A percentile compares a stretch with the other conserved stretches of the same genome.
phyloP scores from a whole-genome alignment of 441 rosid species.

The Adansonia madagascariensis region DNA sequence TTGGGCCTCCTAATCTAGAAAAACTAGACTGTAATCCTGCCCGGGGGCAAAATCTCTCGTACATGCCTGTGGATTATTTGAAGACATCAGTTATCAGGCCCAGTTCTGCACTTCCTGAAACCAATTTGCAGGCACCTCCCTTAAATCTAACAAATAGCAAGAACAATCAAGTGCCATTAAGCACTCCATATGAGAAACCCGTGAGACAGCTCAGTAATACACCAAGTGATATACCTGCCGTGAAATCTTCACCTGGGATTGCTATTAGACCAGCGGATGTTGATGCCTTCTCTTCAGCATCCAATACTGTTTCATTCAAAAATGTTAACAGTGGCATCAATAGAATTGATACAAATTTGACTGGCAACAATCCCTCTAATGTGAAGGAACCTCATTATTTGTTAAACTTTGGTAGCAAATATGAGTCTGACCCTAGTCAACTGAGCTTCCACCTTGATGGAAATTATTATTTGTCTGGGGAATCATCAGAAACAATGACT shows the following conservation, averaged over 20 bases:
- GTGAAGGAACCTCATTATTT: slow-evolving; percentile 42
- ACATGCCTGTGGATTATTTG: slow-evolving; percentile 39
- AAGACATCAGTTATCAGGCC: slow-evolving; percentile 40
- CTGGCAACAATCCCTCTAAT: slow-evolving; percentile 26
- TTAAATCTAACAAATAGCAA: slow-evolving; percentile 34
- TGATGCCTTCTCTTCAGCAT: slow-evolving; percentile 25
- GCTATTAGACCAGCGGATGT: slow-evolving; percentile 34
- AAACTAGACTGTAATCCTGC: slow-evolving; percentile 34
- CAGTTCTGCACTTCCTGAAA: slow-evolving; percentile 41
- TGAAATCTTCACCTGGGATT: slow-evolving; percentile 39
- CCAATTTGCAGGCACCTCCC: slow-evolving; percentile 37
- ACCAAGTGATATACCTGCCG: slow-evolving; percentile 31
- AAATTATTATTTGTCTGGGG: slow-evolving; percentile 30
- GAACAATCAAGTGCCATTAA: slow-evolving; percentile 36
- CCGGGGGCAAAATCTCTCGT: slow-evolving; percentile 37
- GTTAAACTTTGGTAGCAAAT: slow-evolving; percentile 37
- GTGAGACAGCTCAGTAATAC: slow-evolving; percentile 31
- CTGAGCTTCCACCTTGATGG: slow-evolving; percentile 38
- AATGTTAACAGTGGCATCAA: slow-evolving; percentile 21
- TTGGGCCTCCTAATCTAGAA: slow-evolving; percentile 32
- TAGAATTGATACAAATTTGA: slow-evolving; percentile 29
- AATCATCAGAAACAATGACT: slow-evolving; percentile 33
- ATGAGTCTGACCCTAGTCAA: slow-evolving; percentile 43
- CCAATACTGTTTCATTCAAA: slow-evolving; percentile 29
- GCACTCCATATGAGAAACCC: slow-evolving; percentile 36